A percentile compares a stretch with the other conserved stretches of the same genome.
Evolutionary conservation across 805 yeast genomes (phyloP).

Genomic region (Helenozyma rhizophorensis): DNA sequence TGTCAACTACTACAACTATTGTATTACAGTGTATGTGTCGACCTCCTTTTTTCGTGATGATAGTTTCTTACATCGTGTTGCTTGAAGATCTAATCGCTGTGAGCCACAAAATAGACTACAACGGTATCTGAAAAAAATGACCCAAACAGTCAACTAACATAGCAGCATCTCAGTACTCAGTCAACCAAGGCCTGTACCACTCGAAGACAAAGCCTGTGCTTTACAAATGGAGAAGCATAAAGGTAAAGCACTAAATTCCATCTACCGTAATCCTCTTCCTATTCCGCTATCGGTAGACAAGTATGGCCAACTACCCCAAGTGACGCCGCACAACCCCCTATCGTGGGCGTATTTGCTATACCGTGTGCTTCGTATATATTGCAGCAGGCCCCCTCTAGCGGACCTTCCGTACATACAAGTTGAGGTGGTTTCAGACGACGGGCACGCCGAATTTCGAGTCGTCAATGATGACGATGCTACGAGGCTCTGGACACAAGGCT

Average conservation of each 20-base stretch:
- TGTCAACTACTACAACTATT: conserved; percentile 1
- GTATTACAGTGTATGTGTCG: conserved; percentile 13
- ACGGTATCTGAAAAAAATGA: conserved; percentile 77
- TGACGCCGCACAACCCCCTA: conserved; percentile 63
- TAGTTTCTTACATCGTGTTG: conserved; percentile 20
- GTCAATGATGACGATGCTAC: conserved; percentile 45
- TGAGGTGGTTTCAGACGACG: conserved; percentile 6
- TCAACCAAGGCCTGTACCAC: too few species aligned
- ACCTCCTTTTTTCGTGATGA: conserved; percentile 17
- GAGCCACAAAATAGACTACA: conserved; percentile 85
- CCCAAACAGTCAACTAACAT: conserved; percentile 8
- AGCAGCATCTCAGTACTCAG: too few species aligned
- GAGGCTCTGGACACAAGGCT: conserved; percentile 77
- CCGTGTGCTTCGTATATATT: conserved; percentile 21
- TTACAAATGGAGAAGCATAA: conserved; percentile 34
- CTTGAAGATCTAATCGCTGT: conserved; percentile 42
- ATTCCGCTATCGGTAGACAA: conserved; percentile 35
- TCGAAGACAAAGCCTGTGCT: too few species aligned
- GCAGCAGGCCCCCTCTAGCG: conserved; percentile 24
- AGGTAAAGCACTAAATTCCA: conserved; percentile 24
- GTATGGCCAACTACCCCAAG: conserved; percentile 45
- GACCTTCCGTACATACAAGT: conserved; percentile 18
- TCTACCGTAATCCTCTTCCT: conserved; percentile 54
- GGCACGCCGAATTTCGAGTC: too few species aligned
- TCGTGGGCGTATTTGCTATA: conserved; percentile 52